Percentiles rank a stretch among this genome's conserved stretches.
phyloP scores from a whole-genome alignment of 768 basidiomycete genomes.

The Termitomyces titanicus region DNA sequence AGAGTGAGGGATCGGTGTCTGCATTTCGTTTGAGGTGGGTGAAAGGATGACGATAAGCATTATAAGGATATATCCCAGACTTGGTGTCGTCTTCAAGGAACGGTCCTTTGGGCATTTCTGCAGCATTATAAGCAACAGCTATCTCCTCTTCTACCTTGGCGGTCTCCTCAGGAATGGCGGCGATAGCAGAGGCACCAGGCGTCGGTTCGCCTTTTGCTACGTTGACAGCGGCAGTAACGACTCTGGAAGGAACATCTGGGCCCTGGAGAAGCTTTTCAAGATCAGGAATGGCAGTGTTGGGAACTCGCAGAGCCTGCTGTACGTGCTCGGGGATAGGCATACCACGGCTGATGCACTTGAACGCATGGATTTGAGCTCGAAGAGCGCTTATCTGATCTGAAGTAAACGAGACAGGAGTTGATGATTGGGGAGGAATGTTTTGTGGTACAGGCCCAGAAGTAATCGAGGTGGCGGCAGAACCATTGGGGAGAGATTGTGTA shows the following conservation, averaged over 20 bases:
- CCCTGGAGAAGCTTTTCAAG: conserved; percentile 64
- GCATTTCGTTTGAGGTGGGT: conserved; percentile 67
- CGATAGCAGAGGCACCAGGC: conserved; percentile 19
- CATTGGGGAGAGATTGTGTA: conserved; percentile 29
- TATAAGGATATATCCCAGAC: conserved; percentile 89
- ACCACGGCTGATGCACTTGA: conserved; percentile 65
- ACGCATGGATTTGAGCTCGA: conserved; percentile 81
- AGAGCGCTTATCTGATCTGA: conserved; percentile 70
- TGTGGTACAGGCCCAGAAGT: conserved; percentile 50
- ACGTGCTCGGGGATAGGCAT: conserved; percentile 65
- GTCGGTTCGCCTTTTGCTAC: conserved; percentile 53
- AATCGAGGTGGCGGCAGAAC: conserved; percentile 37
- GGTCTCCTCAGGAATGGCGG: conserved; percentile 32
- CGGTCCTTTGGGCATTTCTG: conserved; percentile 67
- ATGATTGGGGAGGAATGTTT: conserved; percentile 48
- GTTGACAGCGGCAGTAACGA: conserved; percentile 76
- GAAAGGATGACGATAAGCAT: conserved; percentile 84
- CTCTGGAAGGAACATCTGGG: conserved; percentile 53
- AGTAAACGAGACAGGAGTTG: conserved; percentile 78
- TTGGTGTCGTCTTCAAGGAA: conserved; percentile 76
- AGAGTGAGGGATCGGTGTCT: conserved; percentile 56
- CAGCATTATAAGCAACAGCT: conserved; percentile 40
- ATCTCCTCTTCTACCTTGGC: conserved; percentile 58
- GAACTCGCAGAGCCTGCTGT: conserved; percentile 66
- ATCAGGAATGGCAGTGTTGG: conserved; percentile 56